Conservation (phyloP, 2,329 filamentous ascomycete species). For the Shiraia sp. region DNA sequence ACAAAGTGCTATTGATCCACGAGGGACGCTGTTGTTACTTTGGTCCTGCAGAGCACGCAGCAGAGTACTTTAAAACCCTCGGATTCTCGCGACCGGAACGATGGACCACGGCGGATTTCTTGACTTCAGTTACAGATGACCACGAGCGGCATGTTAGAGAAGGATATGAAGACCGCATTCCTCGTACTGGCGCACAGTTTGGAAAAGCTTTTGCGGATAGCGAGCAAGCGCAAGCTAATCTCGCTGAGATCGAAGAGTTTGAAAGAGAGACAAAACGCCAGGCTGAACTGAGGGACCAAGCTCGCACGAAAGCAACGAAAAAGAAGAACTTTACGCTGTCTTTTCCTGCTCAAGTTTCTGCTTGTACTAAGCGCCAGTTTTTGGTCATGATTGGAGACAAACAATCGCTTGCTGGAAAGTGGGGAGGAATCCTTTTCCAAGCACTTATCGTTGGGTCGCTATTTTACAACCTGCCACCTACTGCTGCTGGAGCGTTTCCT, state of each 20-base stretch:
- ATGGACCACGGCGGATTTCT: slow-evolving; percentile 71
- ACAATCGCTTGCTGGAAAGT: slow-evolving; percentile 55
- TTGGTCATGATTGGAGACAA: slow-evolving; percentile 59
- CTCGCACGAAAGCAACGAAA: slow-evolving; percentile 42
- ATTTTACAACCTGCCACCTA: slow-evolving; percentile 59
- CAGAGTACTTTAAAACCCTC: slow-evolving; percentile 67
- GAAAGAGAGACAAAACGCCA: slow-evolving; percentile 37
- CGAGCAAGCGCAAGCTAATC: slow-evolving; percentile 42
- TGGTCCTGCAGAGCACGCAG: slow-evolving; percentile 63
- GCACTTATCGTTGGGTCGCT: slow-evolving; percentile 49
- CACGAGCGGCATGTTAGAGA: slow-evolving; percentile 60
- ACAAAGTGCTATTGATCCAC: slow-evolving; percentile 47
- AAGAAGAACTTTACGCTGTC: slow-evolving; percentile 48
- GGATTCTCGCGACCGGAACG: slow-evolving; percentile 70
- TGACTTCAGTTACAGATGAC: slow-evolving; percentile 70
- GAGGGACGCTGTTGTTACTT: slow-evolving; percentile 59
- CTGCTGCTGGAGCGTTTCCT: slow-evolving; percentile 60
- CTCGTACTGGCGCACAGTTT: slow-evolving; percentile 60
- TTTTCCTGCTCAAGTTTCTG: slow-evolving; percentile 46
- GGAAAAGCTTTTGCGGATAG: slow-evolving; percentile 48
- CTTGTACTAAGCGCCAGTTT: slow-evolving; percentile 48
- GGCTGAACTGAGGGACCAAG: slow-evolving; percentile 35
- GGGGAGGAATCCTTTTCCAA: slow-evolving; percentile 45
- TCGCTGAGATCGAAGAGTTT: slow-evolving; percentile 47
- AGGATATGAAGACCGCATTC: slow-evolving; percentile 62